These are phyloP conservation scores for Fomitopsis schrenkii DNA, from an alignment of 1,284 basidiomycete genomes.

Conservation along the genomic window DNA sequence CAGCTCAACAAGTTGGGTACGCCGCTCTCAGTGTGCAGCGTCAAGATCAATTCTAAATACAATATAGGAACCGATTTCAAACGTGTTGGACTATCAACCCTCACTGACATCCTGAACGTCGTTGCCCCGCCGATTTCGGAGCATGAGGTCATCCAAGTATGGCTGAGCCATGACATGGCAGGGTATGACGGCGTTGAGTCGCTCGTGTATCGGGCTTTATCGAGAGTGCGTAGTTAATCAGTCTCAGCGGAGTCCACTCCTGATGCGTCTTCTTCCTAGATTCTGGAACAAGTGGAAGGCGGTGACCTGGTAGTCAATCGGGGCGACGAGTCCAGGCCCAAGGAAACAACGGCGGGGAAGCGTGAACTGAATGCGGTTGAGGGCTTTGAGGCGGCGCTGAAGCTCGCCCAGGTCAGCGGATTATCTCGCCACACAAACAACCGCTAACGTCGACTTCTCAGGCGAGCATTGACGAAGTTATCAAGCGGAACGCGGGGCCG, in stretches of 20 bases:
- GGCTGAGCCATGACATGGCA: conserved; percentile 93
- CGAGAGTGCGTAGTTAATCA: conserved; percentile 55
- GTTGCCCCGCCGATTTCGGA: conserved; percentile 98
- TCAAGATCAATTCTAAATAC: background rate
- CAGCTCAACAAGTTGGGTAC: conserved; percentile 83
- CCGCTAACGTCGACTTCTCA: conserved; percentile 24
- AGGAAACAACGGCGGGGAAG: conserved; percentile 41
- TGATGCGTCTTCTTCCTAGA: conserved; percentile 36
- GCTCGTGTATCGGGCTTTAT: conserved; percentile 88
- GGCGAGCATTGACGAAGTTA: conserved; percentile 77
- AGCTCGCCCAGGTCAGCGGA: conserved; percentile 65
- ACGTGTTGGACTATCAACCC: conserved; percentile 79
- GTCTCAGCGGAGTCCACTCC: background rate
- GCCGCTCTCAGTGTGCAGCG: conserved; percentile 13
- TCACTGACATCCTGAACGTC: conserved; percentile 90
- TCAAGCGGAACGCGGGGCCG: conserved; percentile 54
- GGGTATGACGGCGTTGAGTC: conserved; percentile 95
- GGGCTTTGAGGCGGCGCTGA: conserved; percentile 79
- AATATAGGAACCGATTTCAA: conserved; percentile 79
- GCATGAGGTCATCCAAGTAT: conserved; percentile 96
- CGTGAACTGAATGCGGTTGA: conserved; percentile 82
- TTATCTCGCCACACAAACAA: background rate
- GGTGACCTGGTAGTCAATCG: conserved; percentile 88
- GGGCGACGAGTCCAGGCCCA: conserved; percentile 72
- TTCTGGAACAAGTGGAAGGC: conserved; percentile 92